phyloP scores from a whole-genome alignment of 148 eudicot genomes.

The Amaranthus cruentus region DNA sequence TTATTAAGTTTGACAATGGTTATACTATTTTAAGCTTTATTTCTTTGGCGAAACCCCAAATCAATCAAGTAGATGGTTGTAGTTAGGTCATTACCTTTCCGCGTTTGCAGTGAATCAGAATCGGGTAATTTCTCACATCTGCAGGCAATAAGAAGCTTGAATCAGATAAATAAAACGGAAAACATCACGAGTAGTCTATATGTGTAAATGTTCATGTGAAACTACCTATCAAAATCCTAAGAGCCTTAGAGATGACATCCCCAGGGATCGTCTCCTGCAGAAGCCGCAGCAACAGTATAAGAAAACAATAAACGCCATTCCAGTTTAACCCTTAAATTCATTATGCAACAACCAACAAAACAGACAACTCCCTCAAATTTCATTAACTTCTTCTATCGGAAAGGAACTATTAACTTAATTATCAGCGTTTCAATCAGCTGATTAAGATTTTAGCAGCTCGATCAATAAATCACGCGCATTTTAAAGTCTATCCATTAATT shows the following conservation, averaged over 20 bases:
- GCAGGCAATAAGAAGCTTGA: conserved; percentile 22
- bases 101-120: conserved; percentile 81
- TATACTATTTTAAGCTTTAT: too few species aligned
- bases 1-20: too few species aligned
- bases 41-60: not conserved
- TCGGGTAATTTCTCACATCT: conserved; percentile 80
- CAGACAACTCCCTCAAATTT: not conserved
- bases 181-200: not conserved
- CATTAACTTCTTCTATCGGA: not conserved
- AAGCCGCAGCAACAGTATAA: conserved; percentile 15
- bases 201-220: not conserved
- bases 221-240: conserved; percentile 61
- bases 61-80: not conserved
- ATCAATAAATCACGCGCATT: not conserved
- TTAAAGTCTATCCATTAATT: conserved; percentile 15
- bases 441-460: not conserved
- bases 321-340: not conserved
- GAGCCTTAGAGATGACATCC: conserved; percentile 54
- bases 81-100: conserved; percentile 55
- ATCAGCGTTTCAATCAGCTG: not conserved
- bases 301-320: not conserved
- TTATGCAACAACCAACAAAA: not conserved
- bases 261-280: conserved; percentile 59
- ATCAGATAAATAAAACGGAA: not conserved
- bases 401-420: not conserved